Conservation (phyloP, 202 grass and related monocot species). For the Schoenoplectus triqueter region DNA sequence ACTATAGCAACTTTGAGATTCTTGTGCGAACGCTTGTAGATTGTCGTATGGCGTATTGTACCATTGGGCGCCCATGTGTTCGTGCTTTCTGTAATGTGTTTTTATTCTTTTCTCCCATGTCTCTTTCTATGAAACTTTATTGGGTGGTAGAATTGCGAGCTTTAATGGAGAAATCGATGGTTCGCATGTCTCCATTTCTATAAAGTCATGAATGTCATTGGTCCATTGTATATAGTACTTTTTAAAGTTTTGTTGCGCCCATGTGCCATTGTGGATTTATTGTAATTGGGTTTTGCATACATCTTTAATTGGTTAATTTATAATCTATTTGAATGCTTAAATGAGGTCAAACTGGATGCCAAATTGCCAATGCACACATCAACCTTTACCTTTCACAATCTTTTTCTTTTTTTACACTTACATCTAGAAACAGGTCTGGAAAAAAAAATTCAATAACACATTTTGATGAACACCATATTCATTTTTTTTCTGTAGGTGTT, state of each 20-base stretch:
- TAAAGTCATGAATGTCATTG: neutral
- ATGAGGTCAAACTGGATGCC: constrained; percentile 25
- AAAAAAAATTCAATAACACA: neutral
- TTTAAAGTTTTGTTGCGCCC: constrained; percentile 37
- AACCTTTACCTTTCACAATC: constrained; percentile 20
- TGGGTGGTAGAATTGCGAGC: constrained; percentile 32
- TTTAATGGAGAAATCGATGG: constrained; percentile 5
- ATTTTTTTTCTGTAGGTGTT: constrained; percentile 23
- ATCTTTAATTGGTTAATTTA: constrained; percentile 15
- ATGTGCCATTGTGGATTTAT: constrained; percentile 37
- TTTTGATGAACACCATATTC: constrained; percentile 16
- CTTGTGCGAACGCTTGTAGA: neutral
- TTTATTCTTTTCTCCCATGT: constrained; percentile 32
- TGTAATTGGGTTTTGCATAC: constrained; percentile 22
- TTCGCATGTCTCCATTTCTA: constrained; percentile 1
- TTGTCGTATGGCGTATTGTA: neutral
- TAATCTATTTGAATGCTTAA: constrained; percentile 33
- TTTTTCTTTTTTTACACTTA: constrained; percentile 39
- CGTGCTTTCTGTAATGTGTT: constrained; percentile 18
- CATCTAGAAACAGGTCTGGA: neutral
- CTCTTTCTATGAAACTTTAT: constrained; percentile 21
- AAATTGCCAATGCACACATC: neutral
- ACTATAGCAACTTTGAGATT: constrained; percentile 26
- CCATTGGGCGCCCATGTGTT: constrained; percentile 35
- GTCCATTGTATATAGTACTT: neutral